Percentiles rank a stretch among this genome's conserved stretches.
Conservation (phyloP, 2,329 filamentous ascomycete species). For the Cladosporium sp. region DNA sequence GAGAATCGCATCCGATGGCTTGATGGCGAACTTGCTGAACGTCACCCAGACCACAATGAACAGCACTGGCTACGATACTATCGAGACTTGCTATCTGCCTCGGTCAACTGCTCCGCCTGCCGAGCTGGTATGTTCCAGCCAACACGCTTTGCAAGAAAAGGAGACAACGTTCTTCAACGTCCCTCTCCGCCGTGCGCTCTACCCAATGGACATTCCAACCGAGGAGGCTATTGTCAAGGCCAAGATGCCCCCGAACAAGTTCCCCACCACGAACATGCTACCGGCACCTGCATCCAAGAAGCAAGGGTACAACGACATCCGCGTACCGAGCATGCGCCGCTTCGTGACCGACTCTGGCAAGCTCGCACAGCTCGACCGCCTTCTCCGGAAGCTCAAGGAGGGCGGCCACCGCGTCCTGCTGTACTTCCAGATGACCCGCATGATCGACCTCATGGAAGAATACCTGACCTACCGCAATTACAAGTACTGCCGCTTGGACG, state of each 20-base stretch:
- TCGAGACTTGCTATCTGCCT: constrained; percentile 80
- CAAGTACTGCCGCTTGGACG: constrained; percentile 95
- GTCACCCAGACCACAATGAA: constrained; percentile 64
- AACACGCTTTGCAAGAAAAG: constrained; percentile 60
- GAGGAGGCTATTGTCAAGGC: constrained; percentile 72
- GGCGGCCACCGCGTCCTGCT: constrained; percentile 88
- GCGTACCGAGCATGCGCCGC: constrained; percentile 91
- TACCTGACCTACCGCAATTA: constrained; percentile 98
- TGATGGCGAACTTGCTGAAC: constrained; percentile 73
- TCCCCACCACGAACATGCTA: constrained; percentile 63
- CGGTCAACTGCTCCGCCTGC: constrained; percentile 81
- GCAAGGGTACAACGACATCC: constrained; percentile 82
- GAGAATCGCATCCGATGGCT: constrained; percentile 67
- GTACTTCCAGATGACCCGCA: constrained; percentile 99
- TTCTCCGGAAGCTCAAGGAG: constrained; percentile 86
- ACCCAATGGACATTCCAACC: constrained; percentile 57
- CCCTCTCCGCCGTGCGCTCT: constrained; percentile 69
- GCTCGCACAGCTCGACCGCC: constrained; percentile 81
- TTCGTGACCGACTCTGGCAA: constrained; percentile 99
- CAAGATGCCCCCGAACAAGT: constrained; percentile 62
- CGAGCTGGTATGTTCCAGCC: constrained; percentile 70
- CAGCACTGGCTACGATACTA: constrained; percentile 66
- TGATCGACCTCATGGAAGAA: constrained; percentile 99
- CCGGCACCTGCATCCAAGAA: constrained; percentile 77
- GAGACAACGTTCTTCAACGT: constrained; percentile 75